phyloP scores from a whole-genome alignment of 352 stramenopile species.

The Paralagenidium karlingii region DNA sequence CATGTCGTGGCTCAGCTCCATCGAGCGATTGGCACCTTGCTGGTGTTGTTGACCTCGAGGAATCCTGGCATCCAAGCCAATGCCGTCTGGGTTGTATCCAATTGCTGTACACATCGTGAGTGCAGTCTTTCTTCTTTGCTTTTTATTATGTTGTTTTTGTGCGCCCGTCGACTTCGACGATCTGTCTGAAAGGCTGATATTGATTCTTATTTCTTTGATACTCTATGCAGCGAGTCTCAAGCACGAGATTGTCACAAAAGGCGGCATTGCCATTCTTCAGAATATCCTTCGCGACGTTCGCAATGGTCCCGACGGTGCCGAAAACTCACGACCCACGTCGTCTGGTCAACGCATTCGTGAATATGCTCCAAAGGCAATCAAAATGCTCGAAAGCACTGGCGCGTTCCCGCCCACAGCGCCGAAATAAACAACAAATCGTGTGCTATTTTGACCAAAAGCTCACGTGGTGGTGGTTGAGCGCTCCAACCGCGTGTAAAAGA shows the following conservation, averaged over 20 bases:
- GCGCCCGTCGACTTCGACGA: no score
- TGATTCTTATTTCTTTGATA: neutral
- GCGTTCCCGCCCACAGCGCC: no score
- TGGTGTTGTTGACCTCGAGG: slow-evolving; percentile 31
- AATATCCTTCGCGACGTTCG: slow-evolving; percentile 44
- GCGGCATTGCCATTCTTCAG: slow-evolving; percentile 43
- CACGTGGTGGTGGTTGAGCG: no score
- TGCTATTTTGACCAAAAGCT: no score
- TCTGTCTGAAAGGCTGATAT: neutral
- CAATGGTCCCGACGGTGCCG: slow-evolving; percentile 1
- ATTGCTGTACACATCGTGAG: slow-evolving; percentile 48
- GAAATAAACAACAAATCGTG: no score
- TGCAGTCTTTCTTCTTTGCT: neutral
- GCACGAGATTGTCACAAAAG: slow-evolving; percentile 26
- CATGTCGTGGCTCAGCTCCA: slow-evolving; percentile 17
- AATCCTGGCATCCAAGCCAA: slow-evolving; percentile 50
- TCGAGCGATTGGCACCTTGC: slow-evolving; percentile 18
- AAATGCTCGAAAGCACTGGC: no score
- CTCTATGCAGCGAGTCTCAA: slow-evolving; percentile 29
- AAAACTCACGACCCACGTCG: slow-evolving; percentile 20
- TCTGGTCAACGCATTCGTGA: slow-evolving; percentile 63
- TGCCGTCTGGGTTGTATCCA: slow-evolving; percentile 65
- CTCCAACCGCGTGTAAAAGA: no score
- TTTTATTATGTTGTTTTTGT: neutral
- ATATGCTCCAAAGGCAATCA: slow-evolving; percentile 64